Base-by-base conservation (phyloP, 495 filamentous ascomycete genomes). In the Cairneyella variabilis region DNA sequence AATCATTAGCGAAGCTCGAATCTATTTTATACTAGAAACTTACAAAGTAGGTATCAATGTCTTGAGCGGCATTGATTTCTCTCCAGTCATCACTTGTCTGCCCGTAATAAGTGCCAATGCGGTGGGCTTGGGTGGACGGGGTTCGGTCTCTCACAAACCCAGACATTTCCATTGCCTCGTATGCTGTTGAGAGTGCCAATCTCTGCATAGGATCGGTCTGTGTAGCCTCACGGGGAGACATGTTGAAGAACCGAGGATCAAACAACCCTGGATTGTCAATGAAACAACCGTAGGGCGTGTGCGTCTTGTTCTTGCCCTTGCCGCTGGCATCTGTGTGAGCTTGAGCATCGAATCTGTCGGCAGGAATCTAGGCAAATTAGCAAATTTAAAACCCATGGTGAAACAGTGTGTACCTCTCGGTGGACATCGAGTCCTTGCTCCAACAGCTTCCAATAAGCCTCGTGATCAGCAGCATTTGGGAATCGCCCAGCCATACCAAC, bases 141-240 rank as follows among this genome's bases (percentile, higher is more conserved):
- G 91, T 92, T 51, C 86, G 75, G 64, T 95, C 88, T 0, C 88
- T 83, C 21, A 92, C 86, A 86, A 1, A 89, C 0, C 91, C 91
- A 27, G 90, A 86, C 83, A 88, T 90, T 65, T 97, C 91, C 3
- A 97, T 77, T 0, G 92, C 91, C 61, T 96, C 91, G 56, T 95
- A 96, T 0, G 89, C 89, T 18, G 88, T 95, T 3, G 83, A 79
- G 27, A 97, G 69, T 1, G 88, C 88, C 60, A 96, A 76, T 27
- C 91, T 81, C 68, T 95, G 91, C 70, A 90, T 91, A 1, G 92
- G 91, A 65, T 96, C 91, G 0, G 89, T 91, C 58, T 95, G 88
- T 38, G 79, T 76, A 2, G 92, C 91, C 70, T 97, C 91, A 54
- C 90, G 85, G 2, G 91, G 90, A 14, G 91, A 96, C 83, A 97